phyloP scores from a whole-genome alignment of 257 asterid species.

The Solanum okadae region DNA sequence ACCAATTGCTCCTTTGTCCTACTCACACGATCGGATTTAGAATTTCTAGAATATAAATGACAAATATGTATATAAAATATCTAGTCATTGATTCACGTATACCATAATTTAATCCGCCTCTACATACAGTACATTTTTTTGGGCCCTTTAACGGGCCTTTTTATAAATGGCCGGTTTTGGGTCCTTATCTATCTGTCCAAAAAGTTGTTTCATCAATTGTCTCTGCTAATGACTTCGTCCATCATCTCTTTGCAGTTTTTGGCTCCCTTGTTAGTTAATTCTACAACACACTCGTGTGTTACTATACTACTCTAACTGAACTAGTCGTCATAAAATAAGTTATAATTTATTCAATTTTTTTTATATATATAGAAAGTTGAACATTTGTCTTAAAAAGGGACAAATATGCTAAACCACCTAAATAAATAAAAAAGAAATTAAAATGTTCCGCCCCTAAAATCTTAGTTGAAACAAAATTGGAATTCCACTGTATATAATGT shows the following conservation, averaged over 20 bases:
- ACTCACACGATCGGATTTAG: background rate
- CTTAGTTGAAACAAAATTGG: background rate
- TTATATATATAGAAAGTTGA: background rate
- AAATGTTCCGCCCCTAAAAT: background rate
- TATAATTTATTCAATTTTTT: background rate
- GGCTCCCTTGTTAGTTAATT: background rate
- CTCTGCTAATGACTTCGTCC: background rate
- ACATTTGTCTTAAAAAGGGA: background rate
- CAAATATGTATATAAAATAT: no score
- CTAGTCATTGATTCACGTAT: background rate
- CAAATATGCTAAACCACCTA: background rate
- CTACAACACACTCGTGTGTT: background rate
- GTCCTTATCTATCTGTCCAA: slow-evolving; percentile 16
- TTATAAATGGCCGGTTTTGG: background rate
- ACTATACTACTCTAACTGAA: background rate
- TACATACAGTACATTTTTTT: background rate
- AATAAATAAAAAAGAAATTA: no score
- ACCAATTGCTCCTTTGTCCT: background rate
- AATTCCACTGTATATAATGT: background rate
- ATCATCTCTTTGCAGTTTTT: background rate
- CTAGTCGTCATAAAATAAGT: background rate
- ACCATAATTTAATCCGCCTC: background rate
- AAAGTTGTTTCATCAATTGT: background rate
- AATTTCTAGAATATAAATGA: background rate
- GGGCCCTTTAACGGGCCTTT: slow-evolving; percentile 19